phyloP scores from a whole-genome alignment of 1,284 basidiomycete species.

The Ustilago vetiveriae region DNA sequence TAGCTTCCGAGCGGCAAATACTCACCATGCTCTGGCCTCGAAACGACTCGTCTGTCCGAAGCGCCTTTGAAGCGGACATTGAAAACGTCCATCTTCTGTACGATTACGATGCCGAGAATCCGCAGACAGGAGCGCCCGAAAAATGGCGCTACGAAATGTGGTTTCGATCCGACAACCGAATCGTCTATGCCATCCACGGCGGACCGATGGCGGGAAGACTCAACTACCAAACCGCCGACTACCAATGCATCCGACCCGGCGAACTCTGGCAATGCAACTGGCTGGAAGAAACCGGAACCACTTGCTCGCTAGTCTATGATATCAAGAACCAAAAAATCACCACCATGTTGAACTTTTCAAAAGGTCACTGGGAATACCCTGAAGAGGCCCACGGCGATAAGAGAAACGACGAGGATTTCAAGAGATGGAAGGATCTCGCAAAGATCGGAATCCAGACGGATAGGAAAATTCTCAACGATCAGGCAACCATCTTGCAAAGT shows the following conservation, averaged over 20 bases:
- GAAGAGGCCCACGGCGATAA: constrained; percentile 65
- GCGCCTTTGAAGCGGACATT: constrained; percentile 41
- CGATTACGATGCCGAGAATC: constrained; percentile 52
- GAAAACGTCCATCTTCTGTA: constrained; percentile 43
- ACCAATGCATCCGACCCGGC: constrained; percentile 60
- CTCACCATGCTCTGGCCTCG: constrained; percentile 48
- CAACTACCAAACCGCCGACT: constrained; percentile 65
- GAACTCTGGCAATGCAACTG: constrained; percentile 62
- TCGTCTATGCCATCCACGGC: constrained; percentile 65
- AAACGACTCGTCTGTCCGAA: constrained; percentile 16
- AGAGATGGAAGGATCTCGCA: constrained; percentile 62
- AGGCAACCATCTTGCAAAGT: constrained; percentile 60
- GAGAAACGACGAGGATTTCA: constrained; percentile 62
- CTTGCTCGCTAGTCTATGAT: constrained; percentile 64
- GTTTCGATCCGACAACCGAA: constrained; percentile 60
- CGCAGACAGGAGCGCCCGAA: constrained; percentile 44
- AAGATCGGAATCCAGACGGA: constrained; percentile 62
- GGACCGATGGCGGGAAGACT: constrained; percentile 62
- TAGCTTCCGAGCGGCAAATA: too few relatives aligned
- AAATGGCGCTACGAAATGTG: constrained; percentile 65
- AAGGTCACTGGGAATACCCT: constrained; percentile 64
- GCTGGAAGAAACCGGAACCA: constrained; percentile 67
- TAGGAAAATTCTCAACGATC: constrained; percentile 60
- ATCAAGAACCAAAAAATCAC: constrained; percentile 57
- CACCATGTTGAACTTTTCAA: constrained; percentile 64